Conservation (phyloP, 495 filamentous ascomycete species). For the Podospora sp. region DNA sequence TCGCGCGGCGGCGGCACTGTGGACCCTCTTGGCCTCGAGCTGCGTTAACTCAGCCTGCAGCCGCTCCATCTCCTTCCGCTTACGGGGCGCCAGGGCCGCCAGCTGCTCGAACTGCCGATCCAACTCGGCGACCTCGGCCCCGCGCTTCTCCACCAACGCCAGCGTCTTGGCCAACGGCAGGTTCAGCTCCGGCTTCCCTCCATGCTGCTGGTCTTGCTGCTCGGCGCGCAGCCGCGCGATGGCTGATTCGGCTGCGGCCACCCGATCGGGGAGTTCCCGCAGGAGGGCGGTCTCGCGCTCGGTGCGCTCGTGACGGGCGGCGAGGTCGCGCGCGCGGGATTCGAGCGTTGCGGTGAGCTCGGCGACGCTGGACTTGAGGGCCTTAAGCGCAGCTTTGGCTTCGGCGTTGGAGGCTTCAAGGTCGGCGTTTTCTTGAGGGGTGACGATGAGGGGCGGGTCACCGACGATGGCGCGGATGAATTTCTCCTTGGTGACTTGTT, state of each 20-base stretch:
- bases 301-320: conserved; percentile 61
- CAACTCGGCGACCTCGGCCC: conserved; percentile 64
- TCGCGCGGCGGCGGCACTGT: conserved; percentile 66
- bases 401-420: conserved; percentile 70
- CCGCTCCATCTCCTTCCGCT: conserved; percentile 70
- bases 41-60: conserved; percentile 70
- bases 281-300: conserved; percentile 62
- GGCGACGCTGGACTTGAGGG: conserved; percentile 78
- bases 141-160: conserved; percentile 58
- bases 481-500: conserved; percentile 80
- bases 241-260: conserved; percentile 61
- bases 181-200: conserved; percentile 36
- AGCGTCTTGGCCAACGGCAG: conserved; percentile 63
- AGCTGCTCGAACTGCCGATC: conserved; percentile 69
- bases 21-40: conserved; percentile 70
- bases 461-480: conserved; percentile 78
- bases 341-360: conserved; percentile 73
- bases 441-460: conserved; percentile 83
- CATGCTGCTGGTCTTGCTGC: conserved; percentile 32
- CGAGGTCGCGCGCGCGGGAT: conserved; percentile 62
- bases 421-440: conserved; percentile 77
- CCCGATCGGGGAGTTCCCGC: conserved; percentile 61
- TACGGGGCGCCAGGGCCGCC: conserved; percentile 65
- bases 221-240: conserved; percentile 56
- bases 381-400: conserved; percentile 75